Percentiles rank a stretch among this genome's conserved stretches.
phyloP scores from a whole-genome alignment of 352 stramenopile genomes.

The Nothophytophthora sp. region DNA sequence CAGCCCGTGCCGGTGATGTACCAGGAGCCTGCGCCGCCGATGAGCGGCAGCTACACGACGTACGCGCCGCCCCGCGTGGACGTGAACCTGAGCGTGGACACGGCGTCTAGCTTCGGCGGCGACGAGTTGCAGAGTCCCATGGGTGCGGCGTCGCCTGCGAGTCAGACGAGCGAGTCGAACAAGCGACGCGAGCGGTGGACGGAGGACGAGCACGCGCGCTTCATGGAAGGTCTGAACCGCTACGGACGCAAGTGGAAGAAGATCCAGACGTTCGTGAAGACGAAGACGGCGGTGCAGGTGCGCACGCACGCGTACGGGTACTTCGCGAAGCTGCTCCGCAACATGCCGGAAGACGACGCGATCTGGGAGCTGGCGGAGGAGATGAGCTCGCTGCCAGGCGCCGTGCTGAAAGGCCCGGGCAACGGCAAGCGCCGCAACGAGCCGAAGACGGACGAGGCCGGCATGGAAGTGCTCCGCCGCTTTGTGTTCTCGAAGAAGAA shows the following conservation, averaged over 20 bases:
- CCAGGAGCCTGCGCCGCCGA: slow-evolving; percentile 14
- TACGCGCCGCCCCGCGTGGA: slow-evolving; percentile 27
- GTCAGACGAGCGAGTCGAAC: slow-evolving; percentile 59
- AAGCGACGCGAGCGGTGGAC: slow-evolving; percentile 85
- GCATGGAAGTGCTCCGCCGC: slow-evolving; percentile 81
- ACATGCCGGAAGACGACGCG: slow-evolving; percentile 84
- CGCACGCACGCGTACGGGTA: slow-evolving; percentile 88
- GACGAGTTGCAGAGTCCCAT: slow-evolving; percentile 26
- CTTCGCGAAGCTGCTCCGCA: slow-evolving; percentile 84
- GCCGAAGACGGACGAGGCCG: slow-evolving; percentile 83
- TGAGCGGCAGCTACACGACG: slow-evolving; percentile 28
- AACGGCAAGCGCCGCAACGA: slow-evolving; percentile 80
- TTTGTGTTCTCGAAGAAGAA: slow-evolving; percentile 88
- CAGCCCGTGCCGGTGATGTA: no score
- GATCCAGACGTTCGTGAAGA: slow-evolving; percentile 86
- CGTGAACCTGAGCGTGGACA: slow-evolving; percentile 31
- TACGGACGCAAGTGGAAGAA: slow-evolving; percentile 91
- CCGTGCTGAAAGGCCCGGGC: slow-evolving; percentile 71
- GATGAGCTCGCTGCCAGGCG: slow-evolving; percentile 75
- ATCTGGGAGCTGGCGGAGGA: slow-evolving; percentile 82
- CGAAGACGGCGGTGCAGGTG: slow-evolving; percentile 85
- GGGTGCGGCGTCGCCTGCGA: slow-evolving; percentile 49
- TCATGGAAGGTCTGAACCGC: slow-evolving; percentile 86
- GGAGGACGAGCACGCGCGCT: slow-evolving; percentile 78
- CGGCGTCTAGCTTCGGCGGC: slow-evolving; percentile 13